Percentiles rank a stretch among this genome's conserved stretches.
phyloP scores from a whole-genome alignment of 2,329 filamentous ascomycete genomes.

The Hymenoscyphus scutula region DNA sequence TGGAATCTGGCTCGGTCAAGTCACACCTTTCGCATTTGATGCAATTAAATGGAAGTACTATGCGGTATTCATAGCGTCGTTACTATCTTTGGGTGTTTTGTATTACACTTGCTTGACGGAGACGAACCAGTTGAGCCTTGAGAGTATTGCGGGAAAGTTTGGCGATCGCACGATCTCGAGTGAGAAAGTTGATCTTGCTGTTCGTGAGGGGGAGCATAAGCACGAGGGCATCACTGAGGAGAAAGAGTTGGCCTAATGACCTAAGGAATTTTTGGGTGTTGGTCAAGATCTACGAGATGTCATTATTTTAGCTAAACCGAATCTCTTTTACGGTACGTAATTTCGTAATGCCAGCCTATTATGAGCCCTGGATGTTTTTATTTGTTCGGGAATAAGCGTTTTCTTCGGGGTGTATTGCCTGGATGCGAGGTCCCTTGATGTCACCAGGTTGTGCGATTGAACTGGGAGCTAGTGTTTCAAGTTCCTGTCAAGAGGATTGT shows the following conservation, averaged over 20 bases:
- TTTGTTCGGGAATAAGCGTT: neutral
- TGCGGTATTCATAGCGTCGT: slow-evolving; percentile 39
- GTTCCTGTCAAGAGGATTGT: neutral
- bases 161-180: slow-evolving; percentile 18
- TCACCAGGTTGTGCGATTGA: neutral
- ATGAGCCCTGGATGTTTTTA: neutral
- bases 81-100: slow-evolving; percentile 34
- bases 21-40: slow-evolving; percentile 39
- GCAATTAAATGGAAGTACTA: slow-evolving; percentile 42
- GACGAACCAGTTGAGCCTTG: slow-evolving; percentile 64
- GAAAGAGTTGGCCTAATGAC: slow-evolving; percentile 2
- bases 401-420: neutral
- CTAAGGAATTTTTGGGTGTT: neutral
- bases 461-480: neutral
- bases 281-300: neutral
- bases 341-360: neutral
- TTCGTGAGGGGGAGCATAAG: neutral
- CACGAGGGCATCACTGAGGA: neutral
- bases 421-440: neutral
- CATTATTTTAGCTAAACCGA: neutral
- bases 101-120: slow-evolving; percentile 56
- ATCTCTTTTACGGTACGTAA: neutral
- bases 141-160: slow-evolving; percentile 46
- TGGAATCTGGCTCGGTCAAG: slow-evolving; percentile 35
- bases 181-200: slow-evolving; percentile 7